phyloP scores from a whole-genome alignment of 1,284 basidiomycete genomes.

The Irpex sp. region DNA sequence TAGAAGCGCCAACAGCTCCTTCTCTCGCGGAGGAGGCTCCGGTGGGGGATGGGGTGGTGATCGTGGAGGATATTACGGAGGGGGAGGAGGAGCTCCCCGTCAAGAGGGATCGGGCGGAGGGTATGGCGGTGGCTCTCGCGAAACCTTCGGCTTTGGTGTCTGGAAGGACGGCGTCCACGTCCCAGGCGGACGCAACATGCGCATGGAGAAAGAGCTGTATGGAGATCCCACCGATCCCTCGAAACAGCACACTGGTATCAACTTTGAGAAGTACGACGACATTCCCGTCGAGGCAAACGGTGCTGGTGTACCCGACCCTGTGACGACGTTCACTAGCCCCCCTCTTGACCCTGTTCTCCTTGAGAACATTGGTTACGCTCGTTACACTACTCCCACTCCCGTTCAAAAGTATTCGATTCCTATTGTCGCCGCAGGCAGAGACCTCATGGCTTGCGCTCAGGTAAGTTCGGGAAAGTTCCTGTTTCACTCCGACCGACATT shows the following conservation, averaged over 20 bases:
- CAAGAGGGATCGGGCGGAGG: constrained; percentile 19
- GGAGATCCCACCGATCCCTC: constrained; percentile 83
- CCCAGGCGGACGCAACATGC: constrained; percentile 73
- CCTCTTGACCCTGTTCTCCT: constrained; percentile 92
- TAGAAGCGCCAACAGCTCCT: constrained; percentile 30
- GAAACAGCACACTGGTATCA: constrained; percentile 94
- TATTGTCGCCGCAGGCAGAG: constrained; percentile 87
- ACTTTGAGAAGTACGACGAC: constrained; percentile 99
- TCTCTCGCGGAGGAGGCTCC: constrained; percentile 33
- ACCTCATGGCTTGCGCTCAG: constrained; percentile 99
- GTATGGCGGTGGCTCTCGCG: constrained; percentile 41
- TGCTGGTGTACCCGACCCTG: constrained; percentile 90
- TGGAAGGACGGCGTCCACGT: constrained; percentile 93
- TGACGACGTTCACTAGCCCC: constrained; percentile 82
- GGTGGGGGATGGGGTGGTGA: constrained; percentile 44
- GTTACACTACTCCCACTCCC: constrained; percentile 93
- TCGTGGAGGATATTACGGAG: constrained; percentile 32
- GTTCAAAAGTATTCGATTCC: constrained; percentile 99
- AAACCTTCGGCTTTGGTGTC: constrained; percentile 64
- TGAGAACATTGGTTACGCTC: constrained; percentile 91
- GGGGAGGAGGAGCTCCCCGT: constrained; percentile 11
- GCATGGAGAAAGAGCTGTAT: constrained; percentile 94
- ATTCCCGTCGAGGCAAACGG: constrained; percentile 99
- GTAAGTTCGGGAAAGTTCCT: constrained; percentile 33
- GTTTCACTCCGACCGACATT: background rate